These are phyloP conservation scores for Bryum argenteum DNA, from an alignment of 225 moss, liverwort and hornwort species.

Conservation along the genomic window DNA sequence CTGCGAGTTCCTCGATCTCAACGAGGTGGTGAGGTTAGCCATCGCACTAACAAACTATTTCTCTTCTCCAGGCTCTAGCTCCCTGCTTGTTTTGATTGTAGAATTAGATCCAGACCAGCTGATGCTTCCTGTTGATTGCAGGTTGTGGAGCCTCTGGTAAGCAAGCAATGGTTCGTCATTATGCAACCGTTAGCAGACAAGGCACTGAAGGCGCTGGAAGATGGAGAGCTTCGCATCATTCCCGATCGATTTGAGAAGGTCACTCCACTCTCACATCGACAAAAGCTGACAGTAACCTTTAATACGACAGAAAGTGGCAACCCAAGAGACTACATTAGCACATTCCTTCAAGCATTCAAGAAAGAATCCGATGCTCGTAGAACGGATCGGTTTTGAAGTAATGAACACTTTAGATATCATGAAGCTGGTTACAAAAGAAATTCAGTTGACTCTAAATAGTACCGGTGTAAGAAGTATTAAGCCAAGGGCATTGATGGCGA, in stretches of 20 bases:
- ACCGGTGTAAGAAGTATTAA: too few species aligned
- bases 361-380: too few species aligned
- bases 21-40: slow-evolving; percentile 91
- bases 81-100: neutral
- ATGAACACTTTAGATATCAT: too few species aligned
- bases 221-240: slow-evolving; percentile 66
- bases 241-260: slow-evolving; percentile 91
- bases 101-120: neutral
- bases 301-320: too few species aligned
- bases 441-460: too few species aligned
- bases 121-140: slow-evolving; percentile 27
- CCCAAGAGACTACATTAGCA: too few species aligned
- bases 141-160: slow-evolving; percentile 82
- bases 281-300: too few species aligned
- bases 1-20: slow-evolving; percentile 92
- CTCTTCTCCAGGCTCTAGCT: neutral
- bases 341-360: too few species aligned
- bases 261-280: neutral
- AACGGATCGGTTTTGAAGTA: too few species aligned
- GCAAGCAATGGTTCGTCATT: slow-evolving; percentile 83
- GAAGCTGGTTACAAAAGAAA: too few species aligned
- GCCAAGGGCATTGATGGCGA: neutral
- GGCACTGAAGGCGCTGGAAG: slow-evolving; percentile 62
- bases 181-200: slow-evolving; percentile 74
- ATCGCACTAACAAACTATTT: neutral